Base-by-base conservation (phyloP, 306 rosid species). In the Castanospermum australe region DNA sequence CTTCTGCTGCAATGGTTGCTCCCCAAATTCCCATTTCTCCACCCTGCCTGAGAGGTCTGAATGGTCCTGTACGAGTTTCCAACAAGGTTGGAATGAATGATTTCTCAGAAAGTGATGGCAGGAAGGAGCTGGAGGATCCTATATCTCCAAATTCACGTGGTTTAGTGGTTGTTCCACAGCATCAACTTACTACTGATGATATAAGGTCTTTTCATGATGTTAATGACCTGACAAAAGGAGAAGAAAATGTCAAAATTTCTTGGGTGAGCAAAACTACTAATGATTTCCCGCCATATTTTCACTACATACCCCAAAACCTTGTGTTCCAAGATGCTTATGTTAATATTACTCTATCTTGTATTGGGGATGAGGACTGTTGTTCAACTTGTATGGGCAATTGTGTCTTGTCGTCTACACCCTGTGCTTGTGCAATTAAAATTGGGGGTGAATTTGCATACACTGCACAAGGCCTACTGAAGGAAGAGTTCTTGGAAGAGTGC, bases 381-480 rank as follows among this genome's bases (percentile, higher is more conserved):
- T 81, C 88, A 50, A 72, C 92, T 67, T 95, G 99, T 82, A 85
- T 87, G 64, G 98, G 97, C 59, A 89, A 93, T 76, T 95, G 99
- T 82, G 51, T 95, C 50, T 80, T 81, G 51, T 87, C 86, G 0
- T 63, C 91, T 24, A 66, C 66, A 44, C 78, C 92, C 22, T 95
- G 99, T 84, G 76, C 33, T 70, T 95, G 99, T 89, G 89, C 98
- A 67, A 81, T 57, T 48, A 86, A 75, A 82, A 78, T 82, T 56
- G 90, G 92, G 70, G 91, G 90, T 67, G 83, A 83, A 60, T 93
- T 87, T 89, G 97, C 92, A 12, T 95, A 93, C 73, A 85, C 91
- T 47, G 59, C 82, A 65, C 86, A 84, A 33, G 94, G 98, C 45
- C 84, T 87, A 60, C 72, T 95, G 36, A 90, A 88, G 84, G 96